Evolutionary conservation across 1,284 basidiomycete species (phyloP), one percentile per base, ranked within the genome.

Genomic region (Tylopilus sp.): DNA sequence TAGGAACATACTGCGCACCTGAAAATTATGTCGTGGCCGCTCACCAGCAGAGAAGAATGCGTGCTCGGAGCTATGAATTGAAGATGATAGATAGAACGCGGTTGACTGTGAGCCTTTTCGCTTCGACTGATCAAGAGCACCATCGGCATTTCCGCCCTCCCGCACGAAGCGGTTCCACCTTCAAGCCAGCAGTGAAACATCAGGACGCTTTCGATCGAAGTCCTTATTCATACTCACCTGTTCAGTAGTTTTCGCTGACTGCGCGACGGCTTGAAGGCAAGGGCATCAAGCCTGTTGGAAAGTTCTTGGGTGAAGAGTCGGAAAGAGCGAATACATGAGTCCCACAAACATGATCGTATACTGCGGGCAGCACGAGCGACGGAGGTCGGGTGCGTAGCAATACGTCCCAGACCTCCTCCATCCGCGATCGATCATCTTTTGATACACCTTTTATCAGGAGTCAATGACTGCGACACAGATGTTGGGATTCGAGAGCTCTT

Each of bases 331-430:
- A 35, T 42, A 45, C 16, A 39, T 33, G 37, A 41, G 39, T 48
- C 43, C 43, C 25, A 63, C 71, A 44, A 57, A 89, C 81, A 81
- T 87, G 66, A 97, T 97, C 0, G 93, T 92, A 64, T 95, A 96
- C 55, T 92, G 90, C 1, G 93, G 91, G 65, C 95, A 97, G 65
- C 95, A 97, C 4, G 92, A 89, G 8, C 72, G 68, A 54, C 73
- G 78, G 70, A 94, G 75, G 65, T 95, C 83, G 3, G 93, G 92
- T 57, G 91, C 92, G 67, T 89, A 91, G 61, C 88, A 82, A 66
- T 84, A 92, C 21, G 73, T 75, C 60, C 92, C 92, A 41, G 88
- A 91, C 52, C 93, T 77, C 55, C 93, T 78, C 94, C 93, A 97
- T 34, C 94, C 94, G 29, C 84, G 75, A 68, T 95, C 84, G 54